These are phyloP conservation scores for Inosperma sp. DNA, from an alignment of 768 basidiomycete genomes.

Conservation along the genomic window DNA sequence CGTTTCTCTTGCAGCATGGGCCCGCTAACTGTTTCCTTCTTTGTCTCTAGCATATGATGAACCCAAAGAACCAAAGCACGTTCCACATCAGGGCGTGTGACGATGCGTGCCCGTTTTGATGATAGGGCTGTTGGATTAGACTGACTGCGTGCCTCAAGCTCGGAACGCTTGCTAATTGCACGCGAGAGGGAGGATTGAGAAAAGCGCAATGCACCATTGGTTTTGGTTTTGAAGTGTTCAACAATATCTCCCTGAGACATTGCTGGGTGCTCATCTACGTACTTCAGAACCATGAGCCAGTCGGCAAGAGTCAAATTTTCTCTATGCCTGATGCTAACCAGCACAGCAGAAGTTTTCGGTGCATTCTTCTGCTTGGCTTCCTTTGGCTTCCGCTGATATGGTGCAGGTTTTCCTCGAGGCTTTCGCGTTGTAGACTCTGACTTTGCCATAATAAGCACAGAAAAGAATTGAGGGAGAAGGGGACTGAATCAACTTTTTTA, in stretches of 20 bases:
- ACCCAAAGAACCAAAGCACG: not conserved
- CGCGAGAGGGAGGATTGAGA: not conserved
- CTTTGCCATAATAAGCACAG: too few relatives aligned
- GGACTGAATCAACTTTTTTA: too few relatives aligned
- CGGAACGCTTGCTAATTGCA: not conserved
- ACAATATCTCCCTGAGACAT: not conserved
- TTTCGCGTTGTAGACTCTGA: not conserved
- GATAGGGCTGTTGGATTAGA: not conserved
- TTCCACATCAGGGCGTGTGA: not conserved
- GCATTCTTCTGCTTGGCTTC: not conserved
- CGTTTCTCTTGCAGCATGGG: not conserved
- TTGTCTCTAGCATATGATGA: not conserved
- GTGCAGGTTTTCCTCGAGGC: not conserved
- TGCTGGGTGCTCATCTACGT: not conserved
- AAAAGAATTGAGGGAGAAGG: too few relatives aligned
- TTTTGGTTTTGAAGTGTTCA: not conserved
- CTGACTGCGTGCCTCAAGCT: not conserved
- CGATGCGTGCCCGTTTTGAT: not conserved
- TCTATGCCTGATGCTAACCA: not conserved
- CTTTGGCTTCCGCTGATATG: not conserved
- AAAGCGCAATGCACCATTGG: not conserved
- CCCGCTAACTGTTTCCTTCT: not conserved
- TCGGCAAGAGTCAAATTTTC: not conserved
- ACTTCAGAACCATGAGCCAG: not conserved
- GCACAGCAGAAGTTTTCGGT: constrained; percentile 23